phyloP scores from a whole-genome alignment of 2,329 filamentous ascomycete species.

The Diaporthe sp. region DNA sequence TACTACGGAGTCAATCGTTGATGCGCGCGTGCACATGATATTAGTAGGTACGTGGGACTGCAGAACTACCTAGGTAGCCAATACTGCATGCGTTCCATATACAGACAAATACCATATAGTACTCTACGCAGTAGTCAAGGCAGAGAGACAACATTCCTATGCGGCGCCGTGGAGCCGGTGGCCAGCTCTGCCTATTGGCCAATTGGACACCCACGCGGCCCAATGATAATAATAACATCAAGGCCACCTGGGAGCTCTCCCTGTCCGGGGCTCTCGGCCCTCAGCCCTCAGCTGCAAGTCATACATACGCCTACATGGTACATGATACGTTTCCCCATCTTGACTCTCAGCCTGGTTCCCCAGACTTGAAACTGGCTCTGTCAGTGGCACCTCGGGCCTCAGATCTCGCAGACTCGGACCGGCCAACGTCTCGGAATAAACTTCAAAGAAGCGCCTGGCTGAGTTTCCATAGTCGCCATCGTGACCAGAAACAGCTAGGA shows the following conservation, averaged over 20 bases:
- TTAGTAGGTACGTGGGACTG: not conserved
- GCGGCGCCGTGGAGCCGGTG: conserved; percentile 1
- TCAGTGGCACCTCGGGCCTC: conserved; percentile 32
- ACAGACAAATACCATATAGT: not conserved
- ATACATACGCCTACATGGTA: conserved; percentile 29
- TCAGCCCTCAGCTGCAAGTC: conserved; percentile 35
- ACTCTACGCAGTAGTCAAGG: not conserved
- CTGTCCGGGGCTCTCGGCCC: conserved; percentile 26
- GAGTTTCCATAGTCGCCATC: conserved; percentile 23
- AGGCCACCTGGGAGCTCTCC: conserved; percentile 15
- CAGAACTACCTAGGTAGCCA: not conserved
- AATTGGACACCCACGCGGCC: conserved; percentile 6
- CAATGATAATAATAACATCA: conserved; percentile 27
- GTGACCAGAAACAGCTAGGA: conserved; percentile 11
- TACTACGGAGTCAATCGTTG: not conserved
- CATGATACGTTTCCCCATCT: conserved; percentile 33
- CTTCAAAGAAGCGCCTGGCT: conserved; percentile 9
- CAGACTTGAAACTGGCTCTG: conserved; percentile 30
- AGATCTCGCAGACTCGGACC: conserved; percentile 31
- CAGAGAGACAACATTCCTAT: not conserved
- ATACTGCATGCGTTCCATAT: not conserved
- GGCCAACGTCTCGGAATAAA: conserved; percentile 31
- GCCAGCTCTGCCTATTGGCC: not conserved
- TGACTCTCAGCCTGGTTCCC: conserved; percentile 28
- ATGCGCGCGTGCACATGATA: not conserved